A percentile compares a stretch with the other conserved stretches of the same genome.
Evolutionary conservation across 2,329 filamentous ascomycete species (phyloP).

Genomic region (Rhytidhysteron rufulum): DNA sequence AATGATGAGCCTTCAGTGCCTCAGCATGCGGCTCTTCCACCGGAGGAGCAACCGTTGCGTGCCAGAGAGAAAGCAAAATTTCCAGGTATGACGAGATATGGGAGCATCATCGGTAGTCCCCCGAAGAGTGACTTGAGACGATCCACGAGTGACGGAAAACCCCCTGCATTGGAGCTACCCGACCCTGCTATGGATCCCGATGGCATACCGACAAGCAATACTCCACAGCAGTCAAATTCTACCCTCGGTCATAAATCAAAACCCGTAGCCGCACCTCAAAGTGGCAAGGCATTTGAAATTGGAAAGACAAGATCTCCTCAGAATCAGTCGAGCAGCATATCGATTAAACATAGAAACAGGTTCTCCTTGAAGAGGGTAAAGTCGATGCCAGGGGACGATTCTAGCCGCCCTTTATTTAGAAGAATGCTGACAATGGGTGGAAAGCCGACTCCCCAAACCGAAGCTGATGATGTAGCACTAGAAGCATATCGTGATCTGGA

Average conservation of each 20-base stretch:
- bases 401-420: slow-evolving; percentile 34
- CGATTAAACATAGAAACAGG: slow-evolving; percentile 29
- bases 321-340: slow-evolving; percentile 24
- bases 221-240: slow-evolving; percentile 4
- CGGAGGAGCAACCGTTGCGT: slow-evolving; percentile 28
- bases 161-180: slow-evolving; percentile 57
- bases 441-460: slow-evolving; percentile 27
- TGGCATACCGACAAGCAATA: background rate
- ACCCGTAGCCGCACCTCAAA: slow-evolving; percentile 17
- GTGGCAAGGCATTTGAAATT: slow-evolving; percentile 40
- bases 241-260: too few relatives aligned
- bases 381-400: slow-evolving; percentile 29
- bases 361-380: slow-evolving; percentile 41
- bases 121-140: slow-evolving; percentile 7
- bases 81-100: slow-evolving; percentile 51
- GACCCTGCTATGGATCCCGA: slow-evolving; percentile 56
- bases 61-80: slow-evolving; percentile 8
- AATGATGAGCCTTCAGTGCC: too few relatives aligned
- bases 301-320: slow-evolving; percentile 36
- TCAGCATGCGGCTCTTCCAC: too few relatives aligned
- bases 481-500: slow-evolving; percentile 63
- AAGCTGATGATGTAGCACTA: slow-evolving; percentile 47
- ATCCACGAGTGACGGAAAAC: slow-evolving; percentile 25
- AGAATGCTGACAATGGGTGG: slow-evolving; percentile 43
- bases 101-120: slow-evolving; percentile 60